Conservation (phyloP, 2,329 filamentous ascomycete genomes). For the Phaeoacremonium minimum region DNA sequence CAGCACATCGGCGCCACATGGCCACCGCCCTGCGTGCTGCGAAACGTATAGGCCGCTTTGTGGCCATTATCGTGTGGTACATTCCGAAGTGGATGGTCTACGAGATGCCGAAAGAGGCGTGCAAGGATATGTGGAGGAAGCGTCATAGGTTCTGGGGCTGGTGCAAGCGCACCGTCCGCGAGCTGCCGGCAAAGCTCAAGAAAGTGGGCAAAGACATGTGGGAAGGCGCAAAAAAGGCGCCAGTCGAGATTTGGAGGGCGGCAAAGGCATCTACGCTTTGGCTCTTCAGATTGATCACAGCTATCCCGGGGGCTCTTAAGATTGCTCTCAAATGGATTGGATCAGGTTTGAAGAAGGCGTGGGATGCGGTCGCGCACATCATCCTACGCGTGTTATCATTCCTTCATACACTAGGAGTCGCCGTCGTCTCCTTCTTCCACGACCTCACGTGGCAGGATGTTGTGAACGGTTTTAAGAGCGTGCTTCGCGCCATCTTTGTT, state of each 20-base stretch:
- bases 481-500: slow-evolving; percentile 24
- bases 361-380: slow-evolving; percentile 17
- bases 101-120: slow-evolving; percentile 16
- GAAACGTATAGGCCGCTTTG: slow-evolving; percentile 16
- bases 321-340: neutral
- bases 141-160: slow-evolving; percentile 21
- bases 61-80: slow-evolving; percentile 20
- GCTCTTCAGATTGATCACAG: neutral
- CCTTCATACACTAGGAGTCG: slow-evolving; percentile 28
- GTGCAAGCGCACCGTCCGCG: slow-evolving; percentile 19
- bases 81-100: slow-evolving; percentile 23
- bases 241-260: neutral
- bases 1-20: slow-evolving; percentile 23
- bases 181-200: slow-evolving; percentile 20
- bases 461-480: slow-evolving; percentile 25
- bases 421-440: slow-evolving; percentile 26
- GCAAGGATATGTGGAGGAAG: slow-evolving; percentile 15
- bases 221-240: neutral
- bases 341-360: slow-evolving; percentile 11
- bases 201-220: slow-evolving; percentile 24
- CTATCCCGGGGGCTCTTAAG: neutral
- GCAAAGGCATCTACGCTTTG: neutral
- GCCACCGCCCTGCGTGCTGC: slow-evolving; percentile 15
- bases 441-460: slow-evolving; percentile 33
- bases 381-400: slow-evolving; percentile 22